phyloP scores from a whole-genome alignment of 2,329 filamentous ascomycete genomes.

The Zarea fungicola region DNA sequence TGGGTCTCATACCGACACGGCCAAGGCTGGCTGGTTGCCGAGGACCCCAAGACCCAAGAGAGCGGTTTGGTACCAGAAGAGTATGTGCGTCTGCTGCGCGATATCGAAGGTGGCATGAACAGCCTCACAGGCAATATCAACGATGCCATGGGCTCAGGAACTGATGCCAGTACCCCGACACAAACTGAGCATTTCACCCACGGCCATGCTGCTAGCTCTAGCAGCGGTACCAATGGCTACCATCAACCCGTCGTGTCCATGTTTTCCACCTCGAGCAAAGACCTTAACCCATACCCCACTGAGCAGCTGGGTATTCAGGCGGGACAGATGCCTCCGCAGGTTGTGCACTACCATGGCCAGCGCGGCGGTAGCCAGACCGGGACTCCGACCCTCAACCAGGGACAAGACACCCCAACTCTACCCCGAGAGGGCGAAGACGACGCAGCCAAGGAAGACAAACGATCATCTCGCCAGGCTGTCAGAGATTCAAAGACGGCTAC shows the following conservation, averaged over 20 bases:
- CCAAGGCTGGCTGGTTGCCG: constrained; percentile 94
- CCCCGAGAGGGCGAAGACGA: constrained; percentile 46
- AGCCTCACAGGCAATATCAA: constrained; percentile 55
- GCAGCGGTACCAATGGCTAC: constrained; percentile 54
- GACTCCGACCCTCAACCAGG: constrained; percentile 53
- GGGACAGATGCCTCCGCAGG: constrained; percentile 59
- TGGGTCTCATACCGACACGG: constrained; percentile 94
- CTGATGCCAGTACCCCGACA: constrained; percentile 55
- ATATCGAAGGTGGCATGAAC: constrained; percentile 86
- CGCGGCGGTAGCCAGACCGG: constrained; percentile 63
- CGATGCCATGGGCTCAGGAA: constrained; percentile 48
- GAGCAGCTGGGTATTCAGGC: constrained; percentile 58
- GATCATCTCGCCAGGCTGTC: neutral
- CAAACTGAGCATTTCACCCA: constrained; percentile 49
- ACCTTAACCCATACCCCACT: constrained; percentile 62
- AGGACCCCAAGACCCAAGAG: constrained; percentile 91
- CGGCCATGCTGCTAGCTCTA: constrained; percentile 43
- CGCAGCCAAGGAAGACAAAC: constrained; percentile 7
- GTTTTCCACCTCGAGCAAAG: constrained; percentile 66
- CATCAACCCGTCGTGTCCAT: constrained; percentile 63
- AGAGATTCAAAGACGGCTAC: constrained; percentile 1
- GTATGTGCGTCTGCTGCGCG: constrained; percentile 85
- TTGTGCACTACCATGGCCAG: constrained; percentile 63
- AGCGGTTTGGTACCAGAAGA: constrained; percentile 94
- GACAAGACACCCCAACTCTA: constrained; percentile 40